phyloP scores from a whole-genome alignment of 768 basidiomycete species.

The Dacryopinax primogenitus region DNA sequence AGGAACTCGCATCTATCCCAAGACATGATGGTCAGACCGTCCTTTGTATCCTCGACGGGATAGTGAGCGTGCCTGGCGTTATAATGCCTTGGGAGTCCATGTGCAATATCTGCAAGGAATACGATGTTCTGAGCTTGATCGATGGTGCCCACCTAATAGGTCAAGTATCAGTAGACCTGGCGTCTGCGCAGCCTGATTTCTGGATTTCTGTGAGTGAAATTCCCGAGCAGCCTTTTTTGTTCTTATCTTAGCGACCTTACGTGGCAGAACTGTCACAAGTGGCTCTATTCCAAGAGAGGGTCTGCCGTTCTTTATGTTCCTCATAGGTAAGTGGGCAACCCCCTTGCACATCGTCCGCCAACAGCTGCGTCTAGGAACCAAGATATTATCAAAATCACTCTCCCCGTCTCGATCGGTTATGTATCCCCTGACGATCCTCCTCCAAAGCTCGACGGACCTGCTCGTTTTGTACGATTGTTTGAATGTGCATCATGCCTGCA shows the following conservation, averaged over 20 bases:
- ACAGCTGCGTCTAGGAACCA: constrained; percentile 40
- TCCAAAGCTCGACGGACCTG: constrained; percentile 20
- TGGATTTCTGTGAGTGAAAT: constrained; percentile 50
- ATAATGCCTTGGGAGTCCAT: constrained; percentile 60
- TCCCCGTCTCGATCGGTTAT: constrained; percentile 46
- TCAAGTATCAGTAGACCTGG: constrained; percentile 48
- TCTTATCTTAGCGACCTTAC: not conserved
- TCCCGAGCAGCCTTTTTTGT: not conserved
- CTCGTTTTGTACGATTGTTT: constrained; percentile 40
- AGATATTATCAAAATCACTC: constrained; percentile 43
- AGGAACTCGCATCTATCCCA: constrained; percentile 27
- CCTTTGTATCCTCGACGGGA: constrained; percentile 56
- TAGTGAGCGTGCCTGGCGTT: constrained; percentile 49
- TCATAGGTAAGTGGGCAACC: constrained; percentile 32
- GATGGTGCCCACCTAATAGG: constrained; percentile 75
- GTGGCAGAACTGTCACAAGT: constrained; percentile 71
- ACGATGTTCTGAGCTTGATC: constrained; percentile 52
- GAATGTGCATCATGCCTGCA: constrained; percentile 28
- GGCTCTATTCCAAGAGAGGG: constrained; percentile 59
- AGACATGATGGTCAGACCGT: constrained; percentile 33
- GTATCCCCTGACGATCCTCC: constrained; percentile 34
- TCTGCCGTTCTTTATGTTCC: constrained; percentile 66
- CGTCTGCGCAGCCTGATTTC: constrained; percentile 51
- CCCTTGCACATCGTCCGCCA: not conserved
- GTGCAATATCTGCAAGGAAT: constrained; percentile 48